Evolutionary conservation across 1,139 yeast species (phyloP).

Genomic region (Suhomyces coccinellae): DNA sequence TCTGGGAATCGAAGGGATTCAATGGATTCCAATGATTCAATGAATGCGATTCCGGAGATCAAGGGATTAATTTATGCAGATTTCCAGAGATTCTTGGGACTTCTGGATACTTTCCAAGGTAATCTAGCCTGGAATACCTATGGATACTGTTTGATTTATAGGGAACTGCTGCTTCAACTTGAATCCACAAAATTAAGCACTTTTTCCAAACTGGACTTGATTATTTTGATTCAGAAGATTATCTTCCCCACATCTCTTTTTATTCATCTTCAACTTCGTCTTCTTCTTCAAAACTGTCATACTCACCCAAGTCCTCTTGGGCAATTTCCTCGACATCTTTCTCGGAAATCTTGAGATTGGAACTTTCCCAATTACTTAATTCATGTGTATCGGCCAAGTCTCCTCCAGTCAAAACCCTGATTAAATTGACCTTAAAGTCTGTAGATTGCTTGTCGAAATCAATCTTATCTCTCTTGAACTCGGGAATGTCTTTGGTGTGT

Average conservation of each 20-base stretch:
- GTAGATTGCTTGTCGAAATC: slow-evolving; percentile 51
- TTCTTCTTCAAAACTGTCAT: slow-evolving; percentile 13
- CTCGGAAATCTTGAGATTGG: slow-evolving; percentile 25
- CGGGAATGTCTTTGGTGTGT: slow-evolving; percentile 55
- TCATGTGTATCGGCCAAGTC: slow-evolving; percentile 35
- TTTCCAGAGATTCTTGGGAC: too few species aligned
- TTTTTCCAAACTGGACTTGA: too few species aligned
- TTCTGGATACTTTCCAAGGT: too few species aligned
- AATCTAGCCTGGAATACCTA: too few species aligned
- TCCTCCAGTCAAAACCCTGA: slow-evolving; percentile 63
- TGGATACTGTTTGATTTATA: too few species aligned
- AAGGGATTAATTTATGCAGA: too few species aligned
- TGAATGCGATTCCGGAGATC: too few species aligned
- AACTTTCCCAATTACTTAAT: slow-evolving; percentile 42
- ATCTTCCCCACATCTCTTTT: not conserved
- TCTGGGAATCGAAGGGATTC: too few species aligned
- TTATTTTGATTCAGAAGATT: not conserved
- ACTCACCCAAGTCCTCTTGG: slow-evolving; percentile 18
- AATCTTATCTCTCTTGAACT: slow-evolving; percentile 48
- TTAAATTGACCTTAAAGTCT: slow-evolving; percentile 52
- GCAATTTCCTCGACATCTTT: slow-evolving; percentile 23
- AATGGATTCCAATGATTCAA: too few species aligned
- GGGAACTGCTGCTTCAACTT: too few species aligned
- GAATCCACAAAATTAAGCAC: too few species aligned
- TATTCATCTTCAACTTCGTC: slow-evolving; percentile 8